Evolutionary conservation across 768 basidiomycete genomes (phyloP).

Genomic region (Mycena alexandri): DNA sequence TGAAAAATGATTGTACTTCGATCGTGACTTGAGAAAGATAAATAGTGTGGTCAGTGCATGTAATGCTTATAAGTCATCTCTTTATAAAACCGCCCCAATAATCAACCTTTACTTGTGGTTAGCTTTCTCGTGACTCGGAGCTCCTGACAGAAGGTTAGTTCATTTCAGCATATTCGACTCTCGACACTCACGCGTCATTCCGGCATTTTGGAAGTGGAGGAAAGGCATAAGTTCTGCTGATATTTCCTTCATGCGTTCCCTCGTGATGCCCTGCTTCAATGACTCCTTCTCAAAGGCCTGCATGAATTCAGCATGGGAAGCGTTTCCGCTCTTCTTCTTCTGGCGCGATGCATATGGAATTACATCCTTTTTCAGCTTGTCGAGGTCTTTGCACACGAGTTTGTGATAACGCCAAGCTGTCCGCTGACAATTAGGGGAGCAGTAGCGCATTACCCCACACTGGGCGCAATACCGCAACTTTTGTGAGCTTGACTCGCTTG

Average conservation of each 20-base stretch:
- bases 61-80: too few species aligned
- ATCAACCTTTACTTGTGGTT: slow-evolving; percentile 1
- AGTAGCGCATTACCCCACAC: slow-evolving; percentile 25
- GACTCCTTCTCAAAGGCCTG: slow-evolving; percentile 10
- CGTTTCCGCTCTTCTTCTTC: neutral
- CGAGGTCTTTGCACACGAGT: slow-evolving; percentile 19
- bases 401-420: slow-evolving; percentile 26
- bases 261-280: slow-evolving; percentile 4
- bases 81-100: too few species aligned
- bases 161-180: neutral
- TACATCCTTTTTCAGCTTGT: slow-evolving; percentile 15
- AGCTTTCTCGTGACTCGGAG: slow-evolving; percentile 7
- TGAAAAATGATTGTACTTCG: slow-evolving; percentile 50
- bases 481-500: slow-evolving; percentile 19
- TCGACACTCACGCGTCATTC: slow-evolving; percentile 1
- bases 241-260: slow-evolving; percentile 16
- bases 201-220: slow-evolving; percentile 7
- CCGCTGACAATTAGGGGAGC: slow-evolving; percentile 17
- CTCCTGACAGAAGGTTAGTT: neutral
- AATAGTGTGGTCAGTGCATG: too few species aligned
- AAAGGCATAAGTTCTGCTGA: slow-evolving; percentile 5
- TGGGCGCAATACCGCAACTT: slow-evolving; percentile 19
- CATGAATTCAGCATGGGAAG: neutral
- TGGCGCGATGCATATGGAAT: neutral
- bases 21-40: slow-evolving; percentile 7